Percentiles rank a stretch among this genome's conserved stretches.
These are phyloP conservation scores for Prunus fruticosa DNA, from an alignment of 306 rosid species.

Conservation along the genomic window DNA sequence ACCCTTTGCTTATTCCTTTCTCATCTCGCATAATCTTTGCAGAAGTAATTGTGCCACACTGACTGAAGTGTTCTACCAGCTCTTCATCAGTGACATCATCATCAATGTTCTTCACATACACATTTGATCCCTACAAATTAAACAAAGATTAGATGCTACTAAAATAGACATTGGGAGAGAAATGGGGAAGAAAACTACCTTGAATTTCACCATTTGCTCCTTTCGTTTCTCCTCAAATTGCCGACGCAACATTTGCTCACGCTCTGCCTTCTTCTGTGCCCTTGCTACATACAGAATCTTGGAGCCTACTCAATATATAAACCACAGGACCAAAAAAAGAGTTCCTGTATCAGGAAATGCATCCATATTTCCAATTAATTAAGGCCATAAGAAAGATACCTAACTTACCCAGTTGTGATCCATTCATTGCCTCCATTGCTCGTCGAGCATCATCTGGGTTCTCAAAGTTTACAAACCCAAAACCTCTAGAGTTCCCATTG, in stretches of 20 bases:
- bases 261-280: slow-evolving; percentile 89
- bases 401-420: slow-evolving; percentile 58
- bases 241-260: slow-evolving; percentile 59
- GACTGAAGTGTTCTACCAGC: slow-evolving; percentile 57
- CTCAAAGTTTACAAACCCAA: slow-evolving; percentile 76
- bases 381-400: slow-evolving; percentile 14
- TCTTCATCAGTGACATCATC: slow-evolving; percentile 68
- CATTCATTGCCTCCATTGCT: slow-evolving; percentile 74
- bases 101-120: slow-evolving; percentile 86
- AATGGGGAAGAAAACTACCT: slow-evolving; percentile 38
- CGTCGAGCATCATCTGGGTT: slow-evolving; percentile 71
- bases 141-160: slow-evolving; percentile 4
- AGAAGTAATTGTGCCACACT: slow-evolving; percentile 81
- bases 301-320: slow-evolving; percentile 51
- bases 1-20: slow-evolving; percentile 79
- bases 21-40: slow-evolving; percentile 75
- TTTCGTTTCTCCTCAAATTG: slow-evolving; percentile 77
- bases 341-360: slow-evolving; percentile 4
- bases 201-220: slow-evolving; percentile 62
- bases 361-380: neutral
- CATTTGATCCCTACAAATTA: slow-evolving; percentile 63
- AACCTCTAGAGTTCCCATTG: slow-evolving; percentile 67
- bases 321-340: slow-evolving; percentile 11
- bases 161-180: slow-evolving; percentile 3
- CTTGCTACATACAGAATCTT: slow-evolving; percentile 74